Conservation (phyloP, 2,329 filamentous ascomycete genomes). For the Fusarium poae region DNA sequence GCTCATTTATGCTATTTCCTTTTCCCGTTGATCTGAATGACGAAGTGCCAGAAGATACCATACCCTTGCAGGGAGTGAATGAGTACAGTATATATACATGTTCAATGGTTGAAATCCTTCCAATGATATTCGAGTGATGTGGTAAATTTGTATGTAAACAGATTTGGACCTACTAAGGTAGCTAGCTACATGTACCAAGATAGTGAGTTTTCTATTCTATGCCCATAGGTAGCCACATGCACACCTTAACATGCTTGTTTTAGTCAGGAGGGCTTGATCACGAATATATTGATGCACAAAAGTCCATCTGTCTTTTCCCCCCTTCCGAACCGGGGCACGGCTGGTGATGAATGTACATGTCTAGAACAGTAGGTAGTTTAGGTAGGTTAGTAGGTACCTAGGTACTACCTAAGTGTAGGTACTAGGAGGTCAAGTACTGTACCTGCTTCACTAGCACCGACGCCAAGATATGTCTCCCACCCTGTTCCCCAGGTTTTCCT, state of each 20-base stretch:
- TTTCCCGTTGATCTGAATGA: not conserved
- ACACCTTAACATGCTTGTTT: slow-evolving; percentile 23
- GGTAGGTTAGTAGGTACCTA: not conserved
- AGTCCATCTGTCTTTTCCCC: not conserved
- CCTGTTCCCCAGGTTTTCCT: slow-evolving; percentile 49
- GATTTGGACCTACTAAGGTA: not conserved
- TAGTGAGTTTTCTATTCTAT: not conserved
- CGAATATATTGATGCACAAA: slow-evolving; percentile 3
- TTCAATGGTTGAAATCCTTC: slow-evolving; percentile 19
- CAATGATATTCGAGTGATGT: slow-evolving; percentile 32
- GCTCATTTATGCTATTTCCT: slow-evolving; percentile 12
- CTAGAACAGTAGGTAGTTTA: too few relatives aligned
- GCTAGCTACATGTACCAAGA: too few relatives aligned
- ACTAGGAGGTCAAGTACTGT: slow-evolving; percentile 12
- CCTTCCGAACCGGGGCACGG: not conserved
- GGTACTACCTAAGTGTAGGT: not conserved
- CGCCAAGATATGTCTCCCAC: slow-evolving; percentile 45
- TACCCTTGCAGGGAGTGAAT: slow-evolving; percentile 20
- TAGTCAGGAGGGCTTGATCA: slow-evolving; percentile 14
- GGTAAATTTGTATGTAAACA: slow-evolving; percentile 12
- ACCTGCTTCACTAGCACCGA: slow-evolving; percentile 45
- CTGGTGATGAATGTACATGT: not conserved
- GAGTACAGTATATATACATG: slow-evolving; percentile 17
- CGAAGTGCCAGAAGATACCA: slow-evolving; percentile 39
- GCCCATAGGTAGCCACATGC: slow-evolving; percentile 18